phyloP scores from a whole-genome alignment of 164 flowering plant species.

The Houttuynia cordata region DNA sequence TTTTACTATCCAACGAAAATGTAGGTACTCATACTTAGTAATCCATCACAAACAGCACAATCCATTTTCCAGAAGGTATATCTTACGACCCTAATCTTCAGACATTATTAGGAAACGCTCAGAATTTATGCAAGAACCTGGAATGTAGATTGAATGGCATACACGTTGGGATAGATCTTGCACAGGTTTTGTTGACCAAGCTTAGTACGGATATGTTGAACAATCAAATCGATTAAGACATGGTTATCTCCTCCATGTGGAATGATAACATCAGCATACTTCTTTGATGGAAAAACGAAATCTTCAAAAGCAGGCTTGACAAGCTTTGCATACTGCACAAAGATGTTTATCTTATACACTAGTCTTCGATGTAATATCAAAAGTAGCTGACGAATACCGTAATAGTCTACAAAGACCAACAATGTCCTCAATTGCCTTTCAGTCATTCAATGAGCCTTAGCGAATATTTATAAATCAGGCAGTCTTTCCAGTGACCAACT shows the following conservation, averaged over 20 bases:
- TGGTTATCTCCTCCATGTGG: constrained; percentile 98
- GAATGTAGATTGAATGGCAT: constrained; percentile 86
- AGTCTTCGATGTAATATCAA: constrained; percentile 2
- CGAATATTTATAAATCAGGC: neutral
- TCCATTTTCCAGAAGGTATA: too few relatives aligned
- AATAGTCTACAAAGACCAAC: too few relatives aligned
- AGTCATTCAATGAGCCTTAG: neutral
- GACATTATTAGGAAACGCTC: neutral
- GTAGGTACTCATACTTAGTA: too few relatives aligned
- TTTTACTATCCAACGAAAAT: too few relatives aligned
- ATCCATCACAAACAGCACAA: too few relatives aligned
- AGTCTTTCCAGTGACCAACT: neutral
- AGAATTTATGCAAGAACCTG: constrained; percentile 51
- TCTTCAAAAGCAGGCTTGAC: constrained; percentile 99
- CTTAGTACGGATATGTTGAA: constrained; percentile 90
- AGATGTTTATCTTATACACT: neutral
- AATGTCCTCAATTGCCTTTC: too few relatives aligned
- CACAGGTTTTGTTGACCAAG: constrained; percentile 95
- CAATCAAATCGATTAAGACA: constrained; percentile 91
- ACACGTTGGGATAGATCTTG: constrained; percentile 74
- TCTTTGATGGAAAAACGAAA: constrained; percentile 90
- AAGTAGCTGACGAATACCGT: neutral
- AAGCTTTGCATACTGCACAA: constrained; percentile 88
- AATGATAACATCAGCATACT: constrained; percentile 95
- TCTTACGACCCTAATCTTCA: neutral